Conservation (phyloP, 2,329 filamentous ascomycete species). For the Xylaria digitata region DNA sequence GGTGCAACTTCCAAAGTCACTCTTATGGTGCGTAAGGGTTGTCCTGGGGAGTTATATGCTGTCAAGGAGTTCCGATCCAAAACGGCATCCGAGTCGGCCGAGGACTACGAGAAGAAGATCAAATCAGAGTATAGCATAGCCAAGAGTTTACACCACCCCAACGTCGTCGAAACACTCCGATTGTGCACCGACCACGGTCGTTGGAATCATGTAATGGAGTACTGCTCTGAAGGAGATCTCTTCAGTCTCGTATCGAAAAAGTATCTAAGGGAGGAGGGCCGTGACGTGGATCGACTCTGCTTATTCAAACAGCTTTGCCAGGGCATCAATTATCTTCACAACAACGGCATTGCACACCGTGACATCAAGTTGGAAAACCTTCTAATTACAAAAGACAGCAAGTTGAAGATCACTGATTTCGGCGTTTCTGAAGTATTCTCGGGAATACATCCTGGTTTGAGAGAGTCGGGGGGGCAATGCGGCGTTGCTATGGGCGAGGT, state of each 20-base stretch:
- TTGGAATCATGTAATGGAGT: slow-evolving; percentile 96
- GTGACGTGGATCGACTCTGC: slow-evolving; percentile 77
- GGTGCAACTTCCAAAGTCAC: slow-evolving; percentile 86
- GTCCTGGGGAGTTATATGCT: slow-evolving; percentile 75
- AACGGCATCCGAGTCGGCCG: slow-evolving; percentile 73
- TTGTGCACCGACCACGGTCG: slow-evolving; percentile 79
- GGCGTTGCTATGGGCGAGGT: slow-evolving; percentile 77
- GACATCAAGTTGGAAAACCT: slow-evolving; percentile 93
- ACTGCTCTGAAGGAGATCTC: slow-evolving; percentile 84
- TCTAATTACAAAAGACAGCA: slow-evolving; percentile 80
- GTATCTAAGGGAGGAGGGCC: slow-evolving; percentile 73
- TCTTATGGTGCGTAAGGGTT: slow-evolving; percentile 79
- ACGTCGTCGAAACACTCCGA: slow-evolving; percentile 83
- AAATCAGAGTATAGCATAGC: slow-evolving; percentile 91
- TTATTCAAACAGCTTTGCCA: slow-evolving; percentile 91
- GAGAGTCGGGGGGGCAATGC: slow-evolving; percentile 78
- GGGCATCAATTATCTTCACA: slow-evolving; percentile 84
- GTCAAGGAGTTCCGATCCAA: slow-evolving; percentile 89
- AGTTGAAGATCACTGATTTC: slow-evolving; percentile 92
- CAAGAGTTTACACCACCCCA: slow-evolving; percentile 85
- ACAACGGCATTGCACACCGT: slow-evolving; percentile 86
- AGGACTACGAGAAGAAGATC: slow-evolving; percentile 88
- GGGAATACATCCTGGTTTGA: slow-evolving; percentile 81
- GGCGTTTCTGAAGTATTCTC: slow-evolving; percentile 88
- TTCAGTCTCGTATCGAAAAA: slow-evolving; percentile 78